Evolutionary conservation across 805 yeast species (phyloP), one percentile per base, ranked within the genome.

Genomic region (Barnettozyma vustinii): DNA sequence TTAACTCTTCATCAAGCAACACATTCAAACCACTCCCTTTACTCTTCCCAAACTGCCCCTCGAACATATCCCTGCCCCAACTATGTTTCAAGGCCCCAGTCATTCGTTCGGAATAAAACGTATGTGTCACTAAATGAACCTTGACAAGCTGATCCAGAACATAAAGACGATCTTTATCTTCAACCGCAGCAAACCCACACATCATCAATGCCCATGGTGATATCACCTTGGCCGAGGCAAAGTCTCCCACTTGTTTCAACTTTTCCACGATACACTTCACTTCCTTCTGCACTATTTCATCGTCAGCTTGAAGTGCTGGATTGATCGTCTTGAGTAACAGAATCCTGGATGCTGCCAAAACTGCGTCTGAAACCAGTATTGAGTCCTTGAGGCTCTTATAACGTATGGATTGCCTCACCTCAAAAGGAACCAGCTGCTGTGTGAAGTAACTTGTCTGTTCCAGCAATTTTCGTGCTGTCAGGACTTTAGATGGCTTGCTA

Each of bases 401-500:
- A 2, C 33, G 8, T 1, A 46, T 37, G 27, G 49, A 51, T 7
- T 43, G 13, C 9, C 53, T 44, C 5, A 57, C 42, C 16, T 53
- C 58, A 4, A 45, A 30, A 1, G 64, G 62, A 1, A 60, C 49
- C 37, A 54, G 45, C 12, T 60, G 59, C 3, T 46, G 18, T n/a
- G 60, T 54, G 20, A 44, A 47, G 40, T 36, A 54, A 3, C 46
- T 51, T 9, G 58, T 57, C 37, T 52, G 41, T 15, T 58, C 60
- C 8, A 49, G 41, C 21, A 60, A 36, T 25, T 49, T 54, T 19
- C 40, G n/a, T 5, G 33, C 33, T 9, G 16, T 30, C 12, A 5
- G 26, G 13, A 61, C 62, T 15, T 42, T 32, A 1, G 35, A 35
- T 1, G 26, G 9, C 4, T 49, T 47, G 42, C 16, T 7, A 30